Conservation (phyloP, 2,329 filamentous ascomycete genomes). For the Diaporthe nobilis region DNA sequence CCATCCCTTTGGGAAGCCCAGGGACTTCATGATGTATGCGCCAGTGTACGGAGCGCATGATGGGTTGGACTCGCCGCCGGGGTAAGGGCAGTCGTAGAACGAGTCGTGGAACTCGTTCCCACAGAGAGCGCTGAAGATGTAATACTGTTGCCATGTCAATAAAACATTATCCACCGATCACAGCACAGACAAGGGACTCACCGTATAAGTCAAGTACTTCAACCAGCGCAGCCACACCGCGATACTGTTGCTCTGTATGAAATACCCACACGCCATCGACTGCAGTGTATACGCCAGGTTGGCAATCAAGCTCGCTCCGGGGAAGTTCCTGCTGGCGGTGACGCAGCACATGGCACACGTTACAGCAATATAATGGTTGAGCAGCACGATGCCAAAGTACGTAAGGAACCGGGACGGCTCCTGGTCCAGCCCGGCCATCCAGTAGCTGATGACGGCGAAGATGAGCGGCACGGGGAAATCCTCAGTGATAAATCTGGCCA, state of each 20-base stretch:
- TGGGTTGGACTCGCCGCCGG: constrained; percentile 73
- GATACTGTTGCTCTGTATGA: constrained; percentile 80
- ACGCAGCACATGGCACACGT: constrained; percentile 80
- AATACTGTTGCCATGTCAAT: constrained; percentile 65
- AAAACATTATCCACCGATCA: too few relatives aligned
- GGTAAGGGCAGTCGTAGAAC: constrained; percentile 80
- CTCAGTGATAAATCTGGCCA: constrained; percentile 78
- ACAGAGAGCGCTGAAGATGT: constrained; percentile 78
- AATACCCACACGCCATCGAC: constrained; percentile 82
- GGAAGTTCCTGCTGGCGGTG: constrained; percentile 75
- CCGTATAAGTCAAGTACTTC: constrained; percentile 76
- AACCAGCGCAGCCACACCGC: constrained; percentile 85
- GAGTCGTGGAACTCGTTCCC: constrained; percentile 80
- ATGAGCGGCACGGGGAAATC: constrained; percentile 80
- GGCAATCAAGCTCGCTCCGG: constrained; percentile 78
- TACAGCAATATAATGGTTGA: constrained; percentile 82
- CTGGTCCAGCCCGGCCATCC: constrained; percentile 81
- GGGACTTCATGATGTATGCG: constrained; percentile 75
- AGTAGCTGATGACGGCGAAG: constrained; percentile 81
- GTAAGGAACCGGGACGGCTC: constrained; percentile 76
- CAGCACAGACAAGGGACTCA: constrained; percentile 44
- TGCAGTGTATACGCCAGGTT: constrained; percentile 82
- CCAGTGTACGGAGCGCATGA: constrained; percentile 79
- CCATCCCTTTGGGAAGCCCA: constrained; percentile 79
- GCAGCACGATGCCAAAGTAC: constrained; percentile 77